A percentile compares a stretch with the other conserved stretches of the same genome.
Evolutionary conservation across 1,284 basidiomycete genomes (phyloP).

Genomic region (Exsudoporus floridanus): DNA sequence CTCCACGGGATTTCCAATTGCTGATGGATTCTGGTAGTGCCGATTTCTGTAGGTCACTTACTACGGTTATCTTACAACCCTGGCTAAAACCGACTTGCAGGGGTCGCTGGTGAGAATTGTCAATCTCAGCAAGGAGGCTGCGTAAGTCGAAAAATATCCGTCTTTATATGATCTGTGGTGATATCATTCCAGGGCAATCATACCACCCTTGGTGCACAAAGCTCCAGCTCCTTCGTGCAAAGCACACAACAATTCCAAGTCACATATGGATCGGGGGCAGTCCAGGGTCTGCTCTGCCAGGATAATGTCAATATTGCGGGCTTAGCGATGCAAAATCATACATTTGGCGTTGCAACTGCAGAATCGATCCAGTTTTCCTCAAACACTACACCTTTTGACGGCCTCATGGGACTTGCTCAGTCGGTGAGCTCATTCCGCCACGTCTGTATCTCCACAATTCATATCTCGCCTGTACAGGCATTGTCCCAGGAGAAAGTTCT

Average conservation of each 20-base stretch:
- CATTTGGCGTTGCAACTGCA: constrained; percentile 67
- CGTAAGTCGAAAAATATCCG: constrained; percentile 17
- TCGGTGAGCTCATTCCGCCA: constrained; percentile 46
- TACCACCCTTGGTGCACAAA: constrained; percentile 60
- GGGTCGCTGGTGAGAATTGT: constrained; percentile 33
- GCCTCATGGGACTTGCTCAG: constrained; percentile 82
- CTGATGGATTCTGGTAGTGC: constrained; percentile 87
- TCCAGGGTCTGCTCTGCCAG: constrained; percentile 62
- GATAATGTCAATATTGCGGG: constrained; percentile 74
- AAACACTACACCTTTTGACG: constrained; percentile 63
- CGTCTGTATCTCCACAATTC: background rate
- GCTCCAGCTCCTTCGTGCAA: constrained; percentile 67
- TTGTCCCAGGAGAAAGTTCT: constrained; percentile 65
- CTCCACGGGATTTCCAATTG: constrained; percentile 67
- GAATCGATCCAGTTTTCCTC: constrained; percentile 68
- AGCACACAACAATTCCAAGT: constrained; percentile 60
- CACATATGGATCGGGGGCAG: constrained; percentile 75
- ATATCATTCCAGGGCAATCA: constrained; percentile 55
- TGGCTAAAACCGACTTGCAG: constrained; percentile 5
- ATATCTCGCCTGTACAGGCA: constrained; percentile 34
- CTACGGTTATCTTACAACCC: background rate
- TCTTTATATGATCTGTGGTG: background rate
- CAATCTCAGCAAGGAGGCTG: constrained; percentile 27
- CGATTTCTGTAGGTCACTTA: constrained; percentile 59
- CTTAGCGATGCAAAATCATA: constrained; percentile 58